Conservation (phyloP, 768 basidiomycete genomes). For the Clitopilus passeckerianus region DNA sequence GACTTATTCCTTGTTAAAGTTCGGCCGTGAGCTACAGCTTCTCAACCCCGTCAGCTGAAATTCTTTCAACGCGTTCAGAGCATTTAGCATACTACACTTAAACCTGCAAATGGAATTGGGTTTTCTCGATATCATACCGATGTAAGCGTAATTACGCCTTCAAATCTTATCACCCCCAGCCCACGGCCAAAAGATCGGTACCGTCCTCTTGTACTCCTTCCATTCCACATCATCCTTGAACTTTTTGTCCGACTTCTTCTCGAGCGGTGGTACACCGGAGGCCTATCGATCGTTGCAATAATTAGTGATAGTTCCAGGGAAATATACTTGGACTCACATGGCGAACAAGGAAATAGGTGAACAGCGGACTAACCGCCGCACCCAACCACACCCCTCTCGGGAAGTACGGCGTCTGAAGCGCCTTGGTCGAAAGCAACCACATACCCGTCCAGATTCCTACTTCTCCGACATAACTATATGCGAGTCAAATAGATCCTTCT, state of each 20-base stretch:
- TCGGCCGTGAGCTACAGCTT: too few species aligned
- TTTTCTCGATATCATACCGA: too few species aligned
- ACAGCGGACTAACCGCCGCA: conserved; percentile 53
- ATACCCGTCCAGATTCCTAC: conserved; percentile 67
- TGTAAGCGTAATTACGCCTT: too few species aligned
- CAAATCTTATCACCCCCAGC: too few species aligned
- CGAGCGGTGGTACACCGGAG: conserved; percentile 70
- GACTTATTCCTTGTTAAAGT: too few species aligned
- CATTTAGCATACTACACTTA: too few species aligned
- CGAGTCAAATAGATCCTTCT: neutral
- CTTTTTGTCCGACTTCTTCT: conserved; percentile 51
- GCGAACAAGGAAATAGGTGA: conserved; percentile 58
- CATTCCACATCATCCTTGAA: conserved; percentile 50
- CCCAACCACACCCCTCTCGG: conserved; percentile 38
- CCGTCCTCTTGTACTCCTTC: conserved; percentile 50
- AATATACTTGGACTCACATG: conserved; percentile 31
- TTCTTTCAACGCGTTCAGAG: too few species aligned
- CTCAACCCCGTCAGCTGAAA: too few species aligned
- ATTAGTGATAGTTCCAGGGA: too few species aligned
- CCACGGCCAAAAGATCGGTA: conserved; percentile 46
- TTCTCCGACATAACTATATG: conserved; percentile 63
- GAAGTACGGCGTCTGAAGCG: conserved; percentile 40
- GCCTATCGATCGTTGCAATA: too few species aligned
- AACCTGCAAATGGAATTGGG: too few species aligned
- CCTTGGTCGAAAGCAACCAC: conserved; percentile 48